Evolutionary conservation across 1,284 basidiomycete genomes (phyloP), one percentile per base, ranked within the genome.

Genomic region (Moniliophthora roreri): DNA sequence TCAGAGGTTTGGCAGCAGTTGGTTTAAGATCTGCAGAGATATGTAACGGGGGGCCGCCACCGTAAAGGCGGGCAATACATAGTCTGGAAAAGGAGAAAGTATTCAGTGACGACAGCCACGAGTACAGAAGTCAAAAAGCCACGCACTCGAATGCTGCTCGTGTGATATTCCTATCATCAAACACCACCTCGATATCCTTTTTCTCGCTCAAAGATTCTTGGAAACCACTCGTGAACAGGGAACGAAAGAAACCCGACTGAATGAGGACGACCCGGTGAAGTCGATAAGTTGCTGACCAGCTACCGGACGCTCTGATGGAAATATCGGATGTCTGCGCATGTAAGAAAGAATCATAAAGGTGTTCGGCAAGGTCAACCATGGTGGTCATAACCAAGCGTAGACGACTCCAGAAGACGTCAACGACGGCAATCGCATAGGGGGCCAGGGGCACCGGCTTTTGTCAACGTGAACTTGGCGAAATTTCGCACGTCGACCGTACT

Each of bases 171-270:
- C 75, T 79, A 65, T 95, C 92, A 62, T 93, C 89, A 57, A 95
- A 90, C 35, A 79, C 77, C 37, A 95, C 74, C 58, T 86, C 78
- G 41, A 95, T 70, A 16, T 44, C 74, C 68, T 34, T 74, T 70
- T 23, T 69, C 71, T 47, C 61, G 58, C 57, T 54, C 55, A 45
- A 59, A 59, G 21, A 61, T 64, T 89, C 93, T 8, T 79, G 75
- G 65, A 93, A 95, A 2, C 91, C 93, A 4, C 85, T 81, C 4
- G 87, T 87, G 69, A 95, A 95, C 16, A 95, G 78, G 28, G 87
- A 84, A 50, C 83, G 80, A 71, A 95, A 95, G 78, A 92, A 95
- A 84, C 91, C 91, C 87, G 91, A 84, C 68, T 95, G 93, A 49
- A 91, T 91, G 48, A 95, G 82, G 34, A 95, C 83, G 54, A 94